A percentile compares a stretch with the other conserved stretches of the same genome.
These are phyloP conservation scores for Carpinus viminea DNA, from an alignment of 306 rosid species.

Conservation along the genomic window DNA sequence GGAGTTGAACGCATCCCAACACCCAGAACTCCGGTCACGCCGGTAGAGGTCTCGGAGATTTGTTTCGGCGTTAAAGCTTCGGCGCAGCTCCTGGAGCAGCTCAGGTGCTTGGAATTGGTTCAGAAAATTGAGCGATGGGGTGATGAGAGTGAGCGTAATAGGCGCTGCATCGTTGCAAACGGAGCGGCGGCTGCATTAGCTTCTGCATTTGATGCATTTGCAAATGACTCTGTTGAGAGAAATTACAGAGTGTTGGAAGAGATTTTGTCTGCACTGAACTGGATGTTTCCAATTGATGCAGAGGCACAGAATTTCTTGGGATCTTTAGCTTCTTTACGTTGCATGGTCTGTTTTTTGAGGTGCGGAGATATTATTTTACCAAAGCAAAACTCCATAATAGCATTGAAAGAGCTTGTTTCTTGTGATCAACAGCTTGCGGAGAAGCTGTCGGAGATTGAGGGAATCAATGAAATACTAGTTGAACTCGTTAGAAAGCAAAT, in stretches of 20 bases:
- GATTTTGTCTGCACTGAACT: constrained; percentile 53
- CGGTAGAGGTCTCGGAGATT: constrained; percentile 44
- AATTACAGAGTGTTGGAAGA: constrained; percentile 46
- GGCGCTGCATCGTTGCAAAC: constrained; percentile 46
- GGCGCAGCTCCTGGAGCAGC: constrained; percentile 32
- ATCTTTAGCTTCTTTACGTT: constrained; percentile 50
- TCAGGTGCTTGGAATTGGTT: constrained; percentile 42
- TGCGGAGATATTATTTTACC: constrained; percentile 45
- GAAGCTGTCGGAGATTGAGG: constrained; percentile 45
- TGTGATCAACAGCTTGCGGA: constrained; percentile 40
- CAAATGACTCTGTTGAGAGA: constrained; percentile 38
- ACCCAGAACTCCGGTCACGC: constrained; percentile 51
- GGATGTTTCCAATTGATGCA: constrained; percentile 63
- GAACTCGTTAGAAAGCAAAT: constrained; percentile 47
- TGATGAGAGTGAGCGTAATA: constrained; percentile 61
- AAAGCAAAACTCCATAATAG: constrained; percentile 55
- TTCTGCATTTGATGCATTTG: constrained; percentile 50
- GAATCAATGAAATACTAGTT: constrained; percentile 44
- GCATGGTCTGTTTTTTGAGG: constrained; percentile 64
- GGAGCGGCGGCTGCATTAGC: constrained; percentile 51
- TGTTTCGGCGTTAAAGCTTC: constrained; percentile 30
- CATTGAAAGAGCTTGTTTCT: constrained; percentile 55
- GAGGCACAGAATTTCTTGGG: constrained; percentile 54
- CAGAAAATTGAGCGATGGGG: constrained; percentile 47
- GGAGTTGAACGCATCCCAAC: constrained; percentile 75